phyloP scores from a whole-genome alignment of 1,139 yeast genomes.

The Taiozyma sp. region DNA sequence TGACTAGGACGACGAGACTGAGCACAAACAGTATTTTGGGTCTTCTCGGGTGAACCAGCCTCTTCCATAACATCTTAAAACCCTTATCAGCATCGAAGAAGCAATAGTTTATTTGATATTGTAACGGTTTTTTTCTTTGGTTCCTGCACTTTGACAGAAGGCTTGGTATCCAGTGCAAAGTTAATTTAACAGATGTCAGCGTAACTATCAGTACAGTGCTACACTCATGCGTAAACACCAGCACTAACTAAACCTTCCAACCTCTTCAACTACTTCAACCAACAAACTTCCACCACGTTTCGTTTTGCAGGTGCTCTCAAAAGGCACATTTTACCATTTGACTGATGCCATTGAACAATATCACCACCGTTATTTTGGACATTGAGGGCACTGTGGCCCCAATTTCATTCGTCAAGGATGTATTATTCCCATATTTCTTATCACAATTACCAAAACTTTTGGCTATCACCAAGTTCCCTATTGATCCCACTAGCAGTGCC shows the following conservation, averaged over 20 bases:
- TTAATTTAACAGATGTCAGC: no score
- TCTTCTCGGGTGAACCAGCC: background rate
- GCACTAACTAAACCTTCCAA: background rate
- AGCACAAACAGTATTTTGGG: background rate
- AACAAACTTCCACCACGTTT: no score
- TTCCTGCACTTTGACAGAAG: background rate
- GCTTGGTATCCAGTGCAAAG: no score
- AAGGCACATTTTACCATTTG: background rate
- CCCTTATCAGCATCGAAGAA: background rate
- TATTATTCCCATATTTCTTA: constrained; percentile 46
- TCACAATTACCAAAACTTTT: constrained; percentile 29
- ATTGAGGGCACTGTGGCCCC: constrained; percentile 95
- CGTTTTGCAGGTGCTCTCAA: no score
- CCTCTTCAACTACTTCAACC: background rate
- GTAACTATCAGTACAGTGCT: no score
- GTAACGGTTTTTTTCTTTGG: background rate
- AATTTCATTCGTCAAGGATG: constrained; percentile 77
- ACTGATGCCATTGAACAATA: background rate
- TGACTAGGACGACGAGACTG: background rate
- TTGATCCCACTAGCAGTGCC: constrained; percentile 5
- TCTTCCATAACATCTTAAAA: background rate
- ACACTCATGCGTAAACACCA: background rate
- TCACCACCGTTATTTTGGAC: constrained; percentile 47
- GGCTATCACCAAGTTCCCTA: constrained; percentile 32
- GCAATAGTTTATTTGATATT: background rate